Evolutionary conservation across 257 asterid genomes (phyloP), one percentile per base, ranked within the genome.

Genomic region (Petunia secreta): DNA sequence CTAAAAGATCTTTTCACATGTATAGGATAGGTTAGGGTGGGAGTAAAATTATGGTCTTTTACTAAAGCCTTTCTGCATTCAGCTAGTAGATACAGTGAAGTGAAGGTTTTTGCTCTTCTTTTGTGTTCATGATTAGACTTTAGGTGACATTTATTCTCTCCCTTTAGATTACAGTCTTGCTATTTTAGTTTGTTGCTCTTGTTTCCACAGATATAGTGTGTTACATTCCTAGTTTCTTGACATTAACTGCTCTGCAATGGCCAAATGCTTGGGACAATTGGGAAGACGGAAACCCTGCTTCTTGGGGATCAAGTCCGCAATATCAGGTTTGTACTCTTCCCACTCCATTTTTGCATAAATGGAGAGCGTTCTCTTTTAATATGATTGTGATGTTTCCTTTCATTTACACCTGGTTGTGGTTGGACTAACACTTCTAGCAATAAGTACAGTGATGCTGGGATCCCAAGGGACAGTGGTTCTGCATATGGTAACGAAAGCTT

Each of bases 201-300:
- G 1, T 0, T 55, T 16, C 15, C 2, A 50, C 10, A 50, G 59
- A 16, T 69, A 15, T 44, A 1, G n/a, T 14, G 60, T 3, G 60
- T 55, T 14, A 2, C 34, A 14, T 6, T 55, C 15, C 54, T 36
- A 48, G 63, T 36, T 74, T 77, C 64, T 76, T 82, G 77, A 82
- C 64, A n/a, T 66, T 81, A 36, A 80, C 37, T 55, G 55, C 75
- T 54, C 25, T 81, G 74, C 9, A 74, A 75, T 85, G 57, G 73
- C 69, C 64, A 53, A 78, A 86, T 81, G 63, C 52, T 89, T 93
- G 98, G 92, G 97, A 93, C 69, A 90, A 88, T 71, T 94, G 98
- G 97, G 98, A 94, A 85, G 98, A 91, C 43, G 98, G 89, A 77
- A 94, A 94, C 82, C 97, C 98, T 80, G 98, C 85, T 85, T 91